Conservation (phyloP, 2,329 filamentous ascomycete genomes). For the Paracamarosporium sp. region DNA sequence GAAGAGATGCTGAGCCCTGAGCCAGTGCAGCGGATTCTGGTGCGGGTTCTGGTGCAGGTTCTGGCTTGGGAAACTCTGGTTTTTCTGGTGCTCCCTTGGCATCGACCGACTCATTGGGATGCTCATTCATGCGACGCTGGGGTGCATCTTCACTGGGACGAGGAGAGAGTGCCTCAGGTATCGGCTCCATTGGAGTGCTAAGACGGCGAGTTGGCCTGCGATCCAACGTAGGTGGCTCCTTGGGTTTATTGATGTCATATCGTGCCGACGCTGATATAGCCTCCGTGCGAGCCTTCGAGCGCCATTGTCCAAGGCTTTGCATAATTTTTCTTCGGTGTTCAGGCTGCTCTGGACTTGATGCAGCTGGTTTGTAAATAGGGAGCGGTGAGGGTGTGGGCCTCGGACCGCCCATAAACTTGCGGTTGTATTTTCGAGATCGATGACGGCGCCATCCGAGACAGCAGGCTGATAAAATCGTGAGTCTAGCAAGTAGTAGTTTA, state of each 20-base stretch:
- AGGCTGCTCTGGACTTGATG: background rate
- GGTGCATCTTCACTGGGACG: constrained; percentile 3
- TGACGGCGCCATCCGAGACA: constrained; percentile 1
- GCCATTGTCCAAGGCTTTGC: background rate
- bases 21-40: constrained; percentile 1
- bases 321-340: background rate
- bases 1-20: constrained; percentile 3
- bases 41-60: background rate
- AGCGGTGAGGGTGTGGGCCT: background rate
- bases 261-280: background rate
- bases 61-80: background rate
- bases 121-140: background rate
- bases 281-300: background rate
- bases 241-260: background rate
- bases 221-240: background rate
- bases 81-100: background rate
- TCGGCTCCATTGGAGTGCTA: constrained; percentile 7
- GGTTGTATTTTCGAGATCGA: background rate
- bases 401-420: constrained; percentile 5
- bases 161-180: constrained; percentile 1
- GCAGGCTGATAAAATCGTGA: background rate
- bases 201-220: background rate
- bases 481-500: background rate
- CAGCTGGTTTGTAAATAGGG: background rate
- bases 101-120: background rate